A percentile compares a stretch with the other conserved stretches of the same genome.
Conservation (phyloP, 371 early-diverging fungal species). For the Dentiscutata heterogama region DNA sequence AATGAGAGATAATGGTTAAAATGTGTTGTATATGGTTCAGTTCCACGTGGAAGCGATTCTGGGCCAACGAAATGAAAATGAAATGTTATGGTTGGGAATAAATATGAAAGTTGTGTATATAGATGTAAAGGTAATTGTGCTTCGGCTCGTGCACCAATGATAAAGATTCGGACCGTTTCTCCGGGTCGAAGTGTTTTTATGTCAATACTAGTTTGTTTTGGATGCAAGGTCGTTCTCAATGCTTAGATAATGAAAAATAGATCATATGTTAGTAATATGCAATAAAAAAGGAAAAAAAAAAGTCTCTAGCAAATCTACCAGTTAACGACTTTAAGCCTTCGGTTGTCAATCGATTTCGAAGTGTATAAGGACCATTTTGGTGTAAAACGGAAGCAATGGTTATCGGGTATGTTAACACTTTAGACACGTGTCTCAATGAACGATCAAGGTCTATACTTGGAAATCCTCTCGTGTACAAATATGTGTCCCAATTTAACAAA, state of each 20-base stretch:
- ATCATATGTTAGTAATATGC: neutral
- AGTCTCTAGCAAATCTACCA: conserved; percentile 53
- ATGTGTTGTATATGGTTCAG: conserved; percentile 51
- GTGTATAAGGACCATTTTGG: conserved; percentile 77
- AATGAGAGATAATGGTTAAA: conserved; percentile 63
- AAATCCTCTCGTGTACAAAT: conserved; percentile 86
- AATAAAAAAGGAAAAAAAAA: too few relatives aligned
- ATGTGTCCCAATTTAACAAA: conserved; percentile 85
- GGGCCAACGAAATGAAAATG: conserved; percentile 87
- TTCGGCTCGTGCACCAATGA: conserved; percentile 85
- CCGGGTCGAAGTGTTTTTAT: conserved; percentile 60
- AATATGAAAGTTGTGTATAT: conserved; percentile 80
- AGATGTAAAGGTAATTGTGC: conserved; percentile 81
- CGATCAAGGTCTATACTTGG: conserved; percentile 78
- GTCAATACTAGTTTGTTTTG: conserved; percentile 62
- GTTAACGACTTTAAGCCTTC: conserved; percentile 79
- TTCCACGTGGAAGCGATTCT: conserved; percentile 69
- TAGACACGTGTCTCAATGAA: conserved; percentile 85
- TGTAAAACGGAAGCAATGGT: conserved; percentile 85
- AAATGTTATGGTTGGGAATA: conserved; percentile 81
- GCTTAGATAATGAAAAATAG: conserved; percentile 55
- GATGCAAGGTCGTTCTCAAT: conserved; percentile 75
- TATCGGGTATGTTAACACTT: conserved; percentile 84
- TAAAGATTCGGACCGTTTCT: conserved; percentile 75
- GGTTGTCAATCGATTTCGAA: conserved; percentile 68